These are phyloP conservation scores for Leishmania lainsoni DNA, from an alignment of 208 protist genomes.

Conservation along the genomic window DNA sequence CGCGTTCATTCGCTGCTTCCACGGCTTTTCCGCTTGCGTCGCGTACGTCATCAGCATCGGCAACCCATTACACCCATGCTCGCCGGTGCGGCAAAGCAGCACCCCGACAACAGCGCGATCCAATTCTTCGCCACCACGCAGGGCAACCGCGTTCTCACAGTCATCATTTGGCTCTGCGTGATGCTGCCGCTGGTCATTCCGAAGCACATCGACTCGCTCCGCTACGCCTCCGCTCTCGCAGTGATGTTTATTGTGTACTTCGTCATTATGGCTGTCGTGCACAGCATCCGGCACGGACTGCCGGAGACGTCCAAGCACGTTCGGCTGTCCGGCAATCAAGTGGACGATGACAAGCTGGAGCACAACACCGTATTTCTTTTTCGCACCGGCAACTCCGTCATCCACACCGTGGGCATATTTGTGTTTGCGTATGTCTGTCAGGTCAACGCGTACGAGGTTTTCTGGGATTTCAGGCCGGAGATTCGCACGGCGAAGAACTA, in stretches of 20 bases:
- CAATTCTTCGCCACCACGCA: slow-evolving; percentile 26
- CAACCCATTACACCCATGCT: slow-evolving; percentile 38
- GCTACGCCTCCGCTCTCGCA: slow-evolving; percentile 55
- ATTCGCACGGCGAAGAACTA: slow-evolving; percentile 31
- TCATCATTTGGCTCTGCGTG: slow-evolving; percentile 40
- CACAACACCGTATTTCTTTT: slow-evolving; percentile 44
- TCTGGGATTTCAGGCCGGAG: slow-evolving; percentile 46
- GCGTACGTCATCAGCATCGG: slow-evolving; percentile 44
- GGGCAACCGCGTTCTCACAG: slow-evolving; percentile 36
- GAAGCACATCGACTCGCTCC: slow-evolving; percentile 67
- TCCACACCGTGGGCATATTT: slow-evolving; percentile 43
- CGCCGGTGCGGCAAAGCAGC: slow-evolving; percentile 1
- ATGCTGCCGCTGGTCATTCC: slow-evolving; percentile 74
- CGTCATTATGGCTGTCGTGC: slow-evolving; percentile 44
- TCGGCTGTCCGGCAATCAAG: slow-evolving; percentile 16
- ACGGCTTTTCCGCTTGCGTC: slow-evolving; percentile 23
- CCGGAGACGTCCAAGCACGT: slow-evolving; percentile 20
- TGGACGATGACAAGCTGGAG: slow-evolving; percentile 9
- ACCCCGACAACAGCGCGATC: slow-evolving; percentile 27
- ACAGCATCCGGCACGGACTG: slow-evolving; percentile 37
- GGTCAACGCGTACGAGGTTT: slow-evolving; percentile 51
- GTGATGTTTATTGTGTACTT: slow-evolving; percentile 58
- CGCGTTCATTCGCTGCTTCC: slow-evolving; percentile 41
- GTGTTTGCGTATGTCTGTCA: slow-evolving; percentile 74
- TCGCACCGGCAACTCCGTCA: slow-evolving; percentile 36